phyloP scores from a whole-genome alignment of 2,329 filamentous ascomycete genomes.

The Clonostachys byssicola region DNA sequence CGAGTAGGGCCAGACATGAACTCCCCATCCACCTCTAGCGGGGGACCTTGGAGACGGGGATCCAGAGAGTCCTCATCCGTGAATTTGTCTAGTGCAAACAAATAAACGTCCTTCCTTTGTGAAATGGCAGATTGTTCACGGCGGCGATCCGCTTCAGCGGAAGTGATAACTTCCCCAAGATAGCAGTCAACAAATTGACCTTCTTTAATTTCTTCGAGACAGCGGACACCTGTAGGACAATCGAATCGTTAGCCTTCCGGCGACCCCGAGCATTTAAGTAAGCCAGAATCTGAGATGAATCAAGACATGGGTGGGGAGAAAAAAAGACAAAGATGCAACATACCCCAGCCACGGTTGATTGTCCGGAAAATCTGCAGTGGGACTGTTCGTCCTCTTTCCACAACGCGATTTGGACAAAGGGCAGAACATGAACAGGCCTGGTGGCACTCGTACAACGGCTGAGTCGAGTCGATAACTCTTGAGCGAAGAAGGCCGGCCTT shows the following conservation, averaged over 20 bases:
- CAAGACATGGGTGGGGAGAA: too few relatives aligned
- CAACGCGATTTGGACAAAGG: slow-evolving; percentile 69
- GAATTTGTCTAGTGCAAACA: slow-evolving; percentile 82
- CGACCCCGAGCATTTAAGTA: too few relatives aligned
- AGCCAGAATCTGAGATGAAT: too few relatives aligned
- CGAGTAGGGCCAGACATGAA: slow-evolving; percentile 74
- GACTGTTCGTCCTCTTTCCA: slow-evolving; percentile 68
- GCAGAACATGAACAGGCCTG: slow-evolving; percentile 60
- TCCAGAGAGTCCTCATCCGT: slow-evolving; percentile 52
- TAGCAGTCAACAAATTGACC: slow-evolving; percentile 82
- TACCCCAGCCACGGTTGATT: slow-evolving; percentile 69
- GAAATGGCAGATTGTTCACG: slow-evolving; percentile 50
- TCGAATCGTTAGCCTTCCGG: too few relatives aligned
- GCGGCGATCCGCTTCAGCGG: slow-evolving; percentile 59
- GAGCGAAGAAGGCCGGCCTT: slow-evolving; percentile 48
- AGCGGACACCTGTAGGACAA: slow-evolving; percentile 50
- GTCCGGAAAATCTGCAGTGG: slow-evolving; percentile 77
- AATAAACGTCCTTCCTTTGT: slow-evolving; percentile 69
- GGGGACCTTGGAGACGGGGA: slow-evolving; percentile 46
- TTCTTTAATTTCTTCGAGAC: slow-evolving; percentile 56
- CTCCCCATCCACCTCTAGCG: slow-evolving; percentile 66
- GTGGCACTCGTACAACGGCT: slow-evolving; percentile 80
- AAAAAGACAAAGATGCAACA: slow-evolving; percentile 7
- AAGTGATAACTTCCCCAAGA: slow-evolving; percentile 66
- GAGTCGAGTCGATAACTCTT: slow-evolving; percentile 45